These are phyloP conservation scores for Saccharomyces mikatae DNA, from an alignment of 805 yeast species.

Conservation along the genomic window DNA sequence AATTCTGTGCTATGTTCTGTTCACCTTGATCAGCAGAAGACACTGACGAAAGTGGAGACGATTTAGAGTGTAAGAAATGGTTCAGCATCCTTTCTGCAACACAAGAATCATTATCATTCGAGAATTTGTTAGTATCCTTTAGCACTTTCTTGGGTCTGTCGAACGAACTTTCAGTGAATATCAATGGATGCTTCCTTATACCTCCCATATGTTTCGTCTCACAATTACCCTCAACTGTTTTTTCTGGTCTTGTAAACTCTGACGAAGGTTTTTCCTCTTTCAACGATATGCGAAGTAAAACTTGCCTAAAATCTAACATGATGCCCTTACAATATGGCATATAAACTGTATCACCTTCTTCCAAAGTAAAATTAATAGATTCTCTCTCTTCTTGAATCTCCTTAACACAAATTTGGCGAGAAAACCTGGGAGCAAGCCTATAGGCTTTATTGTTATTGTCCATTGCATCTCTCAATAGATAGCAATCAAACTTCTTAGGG, in stretches of 20 bases:
- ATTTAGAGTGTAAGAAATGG: not conserved
- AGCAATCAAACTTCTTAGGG: conserved; percentile 39
- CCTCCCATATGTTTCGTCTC: not conserved
- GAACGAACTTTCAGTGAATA: not conserved
- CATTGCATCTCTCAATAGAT: conserved; percentile 14
- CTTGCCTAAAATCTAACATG: conserved; percentile 50
- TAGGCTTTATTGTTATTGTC: not conserved
- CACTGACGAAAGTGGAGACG: not conserved
- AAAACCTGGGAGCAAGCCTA: not conserved
- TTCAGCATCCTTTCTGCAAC: not conserved
- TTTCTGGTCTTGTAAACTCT: not conserved
- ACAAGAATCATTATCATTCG: not conserved
- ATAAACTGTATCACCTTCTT: conserved; percentile 52
- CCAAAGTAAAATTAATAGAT: conserved; percentile 30
- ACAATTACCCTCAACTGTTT: not conserved
- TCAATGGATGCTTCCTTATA: not conserved
- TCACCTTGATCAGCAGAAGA: not conserved
- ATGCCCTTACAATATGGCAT: conserved; percentile 59
- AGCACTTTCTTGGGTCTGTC: not conserved
- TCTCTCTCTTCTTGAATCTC: conserved; percentile 8
- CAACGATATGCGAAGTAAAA: not conserved
- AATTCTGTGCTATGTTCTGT: not conserved
- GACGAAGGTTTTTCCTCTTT: not conserved
- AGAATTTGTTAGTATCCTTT: not conserved
- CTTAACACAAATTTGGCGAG: conserved; percentile 5